These are phyloP conservation scores for Neobulgaria alba DNA, from an alignment of 2,329 filamentous ascomycete genomes.

Conservation along the genomic window DNA sequence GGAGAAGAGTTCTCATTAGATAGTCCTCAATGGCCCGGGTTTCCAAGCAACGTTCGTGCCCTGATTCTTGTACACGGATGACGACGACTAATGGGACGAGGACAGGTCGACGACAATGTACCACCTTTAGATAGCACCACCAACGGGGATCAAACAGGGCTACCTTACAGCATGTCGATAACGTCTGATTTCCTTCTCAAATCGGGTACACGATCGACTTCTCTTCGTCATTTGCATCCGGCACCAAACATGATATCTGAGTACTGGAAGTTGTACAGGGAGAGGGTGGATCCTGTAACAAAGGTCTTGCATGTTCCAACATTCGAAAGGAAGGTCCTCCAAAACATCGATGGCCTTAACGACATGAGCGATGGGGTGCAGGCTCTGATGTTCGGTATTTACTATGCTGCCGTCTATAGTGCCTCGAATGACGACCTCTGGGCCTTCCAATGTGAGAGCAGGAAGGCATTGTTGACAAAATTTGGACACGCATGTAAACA, in stretches of 20 bases:
- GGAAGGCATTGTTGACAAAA: constrained; percentile 40
- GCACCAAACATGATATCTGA: background rate
- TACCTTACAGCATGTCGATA: background rate
- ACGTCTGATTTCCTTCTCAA: background rate
- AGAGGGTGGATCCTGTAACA: background rate
- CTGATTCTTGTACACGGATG: background rate
- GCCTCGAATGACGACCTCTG: constrained; percentile 46
- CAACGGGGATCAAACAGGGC: background rate
- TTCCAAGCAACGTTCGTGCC: background rate
- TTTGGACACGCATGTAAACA: constrained; percentile 54
- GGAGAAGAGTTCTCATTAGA: background rate
- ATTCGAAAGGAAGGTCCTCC: constrained; percentile 48
- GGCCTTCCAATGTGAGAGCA: constrained; percentile 44
- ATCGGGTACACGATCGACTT: background rate
- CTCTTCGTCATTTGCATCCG: background rate
- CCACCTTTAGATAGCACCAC: background rate
- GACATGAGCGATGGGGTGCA: constrained; percentile 42
- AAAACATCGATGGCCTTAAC: constrained; percentile 46
- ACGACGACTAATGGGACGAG: background rate
- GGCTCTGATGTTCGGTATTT: constrained; percentile 60
- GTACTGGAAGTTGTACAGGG: background rate
- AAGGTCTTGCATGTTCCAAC: background rate
- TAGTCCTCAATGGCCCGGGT: background rate
- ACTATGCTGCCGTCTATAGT: constrained; percentile 49
- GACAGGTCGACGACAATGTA: background rate